Base-by-base conservation (phyloP, 805 yeast species). In the Wickerhamomyces queroliae region DNA sequence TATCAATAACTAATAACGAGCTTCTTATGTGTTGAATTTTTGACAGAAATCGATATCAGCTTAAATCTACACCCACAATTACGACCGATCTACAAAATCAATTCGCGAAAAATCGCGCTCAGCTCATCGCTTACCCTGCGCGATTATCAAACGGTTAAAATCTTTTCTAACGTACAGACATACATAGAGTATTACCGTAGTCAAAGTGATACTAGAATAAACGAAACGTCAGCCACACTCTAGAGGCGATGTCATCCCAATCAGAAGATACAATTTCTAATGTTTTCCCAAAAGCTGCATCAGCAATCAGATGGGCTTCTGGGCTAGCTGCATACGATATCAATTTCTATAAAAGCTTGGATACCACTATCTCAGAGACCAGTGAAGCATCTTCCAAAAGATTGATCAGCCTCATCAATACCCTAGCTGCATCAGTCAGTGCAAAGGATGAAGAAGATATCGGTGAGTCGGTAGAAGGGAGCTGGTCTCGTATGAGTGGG, bases 301-400 rank as follows among this genome's bases (percentile, higher is more conserved):
- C 72, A 10, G 64, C 80, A 3, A 76, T 85, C 29, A 67, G 95
- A 43, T 73, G 83, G 3, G 71, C 95, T 0, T 67, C 82, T 3
- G 78, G 84, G 2, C 59, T 90, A 32, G 83, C 85, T 2, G 76
- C 87, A 0, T 84, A 84, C 40, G 98, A 91, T 64, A 71, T 89
- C n/a, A 76, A 72, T 23, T 93, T 90, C 53, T 77, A 79, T 58
- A 66, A 70, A 34, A 77, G 85, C 35, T 54, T 87, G 11, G 91
- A 86, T 50, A 50, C 64, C 3, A 53, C 58, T 1, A 53, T 80
- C 12, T 60, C 69, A 8, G 45, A 53, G 0, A 54, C 67, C 12
- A 56, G 80, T 35, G 66, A 67, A 9, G 47, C 48, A 2, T 53
- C 74, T 0, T 67, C 79, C 4, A 55, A 59, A 13, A 58, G 65